A percentile compares a stretch with the other conserved stretches of the same genome.
phyloP scores from a whole-genome alignment of 2,329 filamentous ascomycete genomes.

The Hortaea werneckii region DNA sequence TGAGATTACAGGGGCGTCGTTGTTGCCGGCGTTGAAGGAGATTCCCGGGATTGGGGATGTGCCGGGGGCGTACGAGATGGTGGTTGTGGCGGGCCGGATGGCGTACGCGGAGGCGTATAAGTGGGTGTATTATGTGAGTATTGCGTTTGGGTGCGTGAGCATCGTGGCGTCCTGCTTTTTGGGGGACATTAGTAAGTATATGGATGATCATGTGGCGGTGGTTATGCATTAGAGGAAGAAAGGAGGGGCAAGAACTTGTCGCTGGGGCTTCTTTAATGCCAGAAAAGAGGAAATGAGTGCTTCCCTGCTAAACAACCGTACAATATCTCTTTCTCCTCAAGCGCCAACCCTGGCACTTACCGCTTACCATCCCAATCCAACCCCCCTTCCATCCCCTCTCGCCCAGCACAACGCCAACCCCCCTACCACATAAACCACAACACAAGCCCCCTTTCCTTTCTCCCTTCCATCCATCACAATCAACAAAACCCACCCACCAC shows the following conservation, averaged over 20 bases:
- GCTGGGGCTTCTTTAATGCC: too few relatives aligned
- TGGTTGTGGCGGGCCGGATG: conserved; percentile 18
- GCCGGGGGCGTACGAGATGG: conserved; percentile 22
- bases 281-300: too few relatives aligned
- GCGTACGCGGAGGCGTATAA: conserved; percentile 21
- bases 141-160: conserved; percentile 21
- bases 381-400: too few relatives aligned
- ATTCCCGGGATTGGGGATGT: conserved; percentile 46
- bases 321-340: too few relatives aligned
- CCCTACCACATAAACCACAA: too few relatives aligned
- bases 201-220: conserved; percentile 37
- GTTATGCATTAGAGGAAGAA: conserved; percentile 6
- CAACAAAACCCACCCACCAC: too few relatives aligned
- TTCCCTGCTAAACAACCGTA: too few relatives aligned
- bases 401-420: too few relatives aligned
- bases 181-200: conserved; percentile 24
- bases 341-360: too few relatives aligned
- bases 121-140: conserved; percentile 20
- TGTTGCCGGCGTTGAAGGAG: conserved; percentile 39
- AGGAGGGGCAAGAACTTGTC: not conserved
- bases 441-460: too few relatives aligned
- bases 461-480: too few relatives aligned
- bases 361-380: too few relatives aligned
- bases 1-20: conserved; percentile 41
- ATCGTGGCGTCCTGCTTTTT: conserved; percentile 21